These are phyloP conservation scores for Cladorrhinum samala DNA, from an alignment of 495 filamentous ascomycete genomes.

Conservation along the genomic window DNA sequence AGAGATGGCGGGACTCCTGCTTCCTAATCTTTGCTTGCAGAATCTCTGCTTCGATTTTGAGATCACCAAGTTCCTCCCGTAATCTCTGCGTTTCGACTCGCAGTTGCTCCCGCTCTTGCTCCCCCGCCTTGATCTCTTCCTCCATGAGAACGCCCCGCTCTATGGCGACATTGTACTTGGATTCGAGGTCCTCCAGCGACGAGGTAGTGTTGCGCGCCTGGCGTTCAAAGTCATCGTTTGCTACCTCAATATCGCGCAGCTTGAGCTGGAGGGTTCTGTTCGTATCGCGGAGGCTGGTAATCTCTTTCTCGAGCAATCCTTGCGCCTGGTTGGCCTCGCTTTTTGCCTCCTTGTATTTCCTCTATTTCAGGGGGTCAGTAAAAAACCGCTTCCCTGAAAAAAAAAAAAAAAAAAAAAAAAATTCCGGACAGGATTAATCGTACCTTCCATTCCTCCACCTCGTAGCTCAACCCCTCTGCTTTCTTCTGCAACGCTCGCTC, in stretches of 20 bases:
- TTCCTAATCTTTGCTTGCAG: constrained; percentile 83
- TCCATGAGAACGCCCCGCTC: constrained; percentile 89
- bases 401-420: too few relatives aligned
- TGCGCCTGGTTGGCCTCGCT: constrained; percentile 76
- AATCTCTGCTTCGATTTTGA: constrained; percentile 93
- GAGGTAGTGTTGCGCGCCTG: constrained; percentile 91
- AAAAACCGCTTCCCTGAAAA: constrained; percentile 3
- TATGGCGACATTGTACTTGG: constrained; percentile 90
- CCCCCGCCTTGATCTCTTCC: constrained; percentile 83
- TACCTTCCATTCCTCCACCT: constrained; percentile 99
- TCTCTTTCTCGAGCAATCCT: constrained; percentile 86
- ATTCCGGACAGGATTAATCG: too few relatives aligned
- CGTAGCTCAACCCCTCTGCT: constrained; percentile 73
- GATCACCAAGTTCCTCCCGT: constrained; percentile 82
- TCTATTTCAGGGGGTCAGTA: constrained; percentile 44
- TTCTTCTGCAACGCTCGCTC: constrained; percentile 82
- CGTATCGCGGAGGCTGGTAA: constrained; percentile 78
- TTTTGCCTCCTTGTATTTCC: constrained; percentile 95
- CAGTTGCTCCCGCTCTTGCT: constrained; percentile 81
- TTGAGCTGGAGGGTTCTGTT: constrained; percentile 75
- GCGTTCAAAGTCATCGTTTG: constrained; percentile 96
- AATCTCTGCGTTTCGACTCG: constrained; percentile 85
- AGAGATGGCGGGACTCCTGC: constrained; percentile 46
- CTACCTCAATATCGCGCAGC: constrained; percentile 91
- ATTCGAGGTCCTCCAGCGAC: constrained; percentile 93